Evolutionary conservation across 768 basidiomycete genomes (phyloP).

Genomic region (Cystofilobasidium bisporidii): DNA sequence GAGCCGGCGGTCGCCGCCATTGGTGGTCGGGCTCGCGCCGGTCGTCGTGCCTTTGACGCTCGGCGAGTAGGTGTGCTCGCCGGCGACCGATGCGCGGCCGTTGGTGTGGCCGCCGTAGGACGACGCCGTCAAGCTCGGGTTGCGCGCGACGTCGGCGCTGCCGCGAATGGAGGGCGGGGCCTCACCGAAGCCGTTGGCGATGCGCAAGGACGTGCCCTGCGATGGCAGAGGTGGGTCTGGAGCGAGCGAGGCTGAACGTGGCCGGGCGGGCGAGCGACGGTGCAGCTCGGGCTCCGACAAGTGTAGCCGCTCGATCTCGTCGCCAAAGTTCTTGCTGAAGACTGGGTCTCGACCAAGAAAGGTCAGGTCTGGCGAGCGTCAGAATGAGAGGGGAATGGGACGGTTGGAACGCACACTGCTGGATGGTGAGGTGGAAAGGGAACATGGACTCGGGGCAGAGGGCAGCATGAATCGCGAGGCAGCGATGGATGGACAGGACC

Average conservation of each 20-base stretch:
- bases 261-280: not conserved
- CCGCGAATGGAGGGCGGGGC: too few species aligned
- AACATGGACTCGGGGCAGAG: conserved; percentile 53
- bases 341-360: not conserved
- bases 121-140: not conserved
- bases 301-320: conserved; percentile 12
- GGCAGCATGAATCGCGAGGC: conserved; percentile 3
- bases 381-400: not conserved
- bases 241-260: not conserved
- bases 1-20: not conserved
- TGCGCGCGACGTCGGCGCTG: not conserved
- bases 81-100: too few species aligned
- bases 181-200: too few species aligned
- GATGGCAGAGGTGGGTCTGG: not conserved
- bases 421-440: conserved; percentile 83
- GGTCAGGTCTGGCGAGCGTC: not conserved
- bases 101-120: too few species aligned
- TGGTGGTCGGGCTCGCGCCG: not conserved
- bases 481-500: conserved; percentile 14
- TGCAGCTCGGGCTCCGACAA: not conserved
- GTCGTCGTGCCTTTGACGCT: not conserved
- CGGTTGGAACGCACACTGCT: conserved; percentile 40
- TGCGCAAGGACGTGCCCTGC: too few species aligned
- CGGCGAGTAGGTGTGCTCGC: not conserved
- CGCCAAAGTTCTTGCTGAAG: conserved; percentile 4